phyloP scores from a whole-genome alignment of 2,329 filamentous ascomycete species.

The Talaromyces sp. region DNA sequence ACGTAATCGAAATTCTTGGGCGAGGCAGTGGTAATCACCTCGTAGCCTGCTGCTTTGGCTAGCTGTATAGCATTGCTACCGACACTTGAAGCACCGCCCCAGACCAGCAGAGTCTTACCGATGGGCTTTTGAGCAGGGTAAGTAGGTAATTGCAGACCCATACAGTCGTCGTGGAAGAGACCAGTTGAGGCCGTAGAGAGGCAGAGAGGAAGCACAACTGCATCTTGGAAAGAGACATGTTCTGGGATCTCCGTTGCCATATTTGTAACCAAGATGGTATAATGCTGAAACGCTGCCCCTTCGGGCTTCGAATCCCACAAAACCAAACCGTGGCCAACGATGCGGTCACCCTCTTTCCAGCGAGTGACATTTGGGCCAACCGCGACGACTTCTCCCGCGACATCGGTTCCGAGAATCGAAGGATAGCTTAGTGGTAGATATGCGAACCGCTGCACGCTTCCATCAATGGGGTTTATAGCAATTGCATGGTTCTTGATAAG shows the following conservation, averaged over 20 bases:
- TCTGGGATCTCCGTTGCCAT: conserved; percentile 26
- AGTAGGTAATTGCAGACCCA: background rate
- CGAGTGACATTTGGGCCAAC: conserved; percentile 14
- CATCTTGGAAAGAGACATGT: conserved; percentile 27
- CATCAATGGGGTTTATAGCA: conserved; percentile 29
- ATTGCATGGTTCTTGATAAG: conserved; percentile 21
- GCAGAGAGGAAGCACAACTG: conserved; percentile 32
- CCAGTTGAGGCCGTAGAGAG: conserved; percentile 27
- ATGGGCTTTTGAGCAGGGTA: background rate
- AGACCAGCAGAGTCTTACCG: conserved; percentile 41
- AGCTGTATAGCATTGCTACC: conserved; percentile 41
- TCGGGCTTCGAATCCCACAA: background rate
- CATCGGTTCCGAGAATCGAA: conserved; percentile 23
- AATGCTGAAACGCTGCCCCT: conserved; percentile 6
- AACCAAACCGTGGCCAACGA: conserved; percentile 18
- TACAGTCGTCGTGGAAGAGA: conserved; percentile 17
- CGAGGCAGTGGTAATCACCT: conserved; percentile 34
- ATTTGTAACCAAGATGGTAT: conserved; percentile 8
- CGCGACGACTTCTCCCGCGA: conserved; percentile 22
- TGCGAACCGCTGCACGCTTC: conserved; percentile 23
- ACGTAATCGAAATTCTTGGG: conserved; percentile 40
- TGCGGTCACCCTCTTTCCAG: conserved; percentile 23
- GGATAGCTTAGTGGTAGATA: conserved; percentile 21
- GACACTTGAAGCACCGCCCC: conserved; percentile 42
- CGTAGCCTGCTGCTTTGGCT: conserved; percentile 34